These are phyloP conservation scores for Lasiosphaeria miniovina DNA, from an alignment of 495 filamentous ascomycete genomes.

Conservation along the genomic window DNA sequence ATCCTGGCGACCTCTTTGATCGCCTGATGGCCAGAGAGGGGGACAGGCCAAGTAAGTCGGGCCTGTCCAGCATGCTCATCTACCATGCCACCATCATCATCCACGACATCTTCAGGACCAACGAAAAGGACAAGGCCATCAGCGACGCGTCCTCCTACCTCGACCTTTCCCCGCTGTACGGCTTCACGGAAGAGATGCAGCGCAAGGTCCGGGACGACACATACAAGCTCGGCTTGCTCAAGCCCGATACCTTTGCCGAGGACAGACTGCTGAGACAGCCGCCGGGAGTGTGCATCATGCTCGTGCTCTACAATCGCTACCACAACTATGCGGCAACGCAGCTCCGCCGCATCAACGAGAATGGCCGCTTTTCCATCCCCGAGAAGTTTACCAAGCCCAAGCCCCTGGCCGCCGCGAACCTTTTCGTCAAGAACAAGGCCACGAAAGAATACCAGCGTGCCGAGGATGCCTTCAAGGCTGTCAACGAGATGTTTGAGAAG, in stretches of 20 bases:
- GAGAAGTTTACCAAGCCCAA: constrained; percentile 3
- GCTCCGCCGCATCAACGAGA: constrained; percentile 69
- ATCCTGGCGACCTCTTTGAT: constrained; percentile 73
- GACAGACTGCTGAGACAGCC: constrained; percentile 71
- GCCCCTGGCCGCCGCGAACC: no score
- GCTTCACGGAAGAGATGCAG: constrained; percentile 68
- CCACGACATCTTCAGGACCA: constrained; percentile 58
- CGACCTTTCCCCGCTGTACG: constrained; percentile 76
- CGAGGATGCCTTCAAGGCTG: no score
- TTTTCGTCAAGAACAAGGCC: no score
- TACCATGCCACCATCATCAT: constrained; percentile 82
- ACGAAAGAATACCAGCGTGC: no score
- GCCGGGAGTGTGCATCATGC: constrained; percentile 65
- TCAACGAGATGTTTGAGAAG: no score
- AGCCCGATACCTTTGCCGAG: constrained; percentile 73
- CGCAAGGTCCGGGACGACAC: constrained; percentile 56
- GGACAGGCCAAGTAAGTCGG: constrained; percentile 62
- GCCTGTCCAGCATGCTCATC: constrained; percentile 78
- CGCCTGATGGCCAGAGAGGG: constrained; percentile 59
- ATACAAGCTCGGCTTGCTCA: constrained; percentile 70
- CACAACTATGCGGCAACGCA: constrained; percentile 68
- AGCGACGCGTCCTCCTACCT: constrained; percentile 70
- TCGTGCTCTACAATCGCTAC: constrained; percentile 69
- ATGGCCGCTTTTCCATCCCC: constrained; percentile 59
- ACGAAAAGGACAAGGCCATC: constrained; percentile 30